A percentile compares a stretch with the other conserved stretches of the same genome.
Conservation (phyloP, 306 rosid species). For the Lablab purpureus region DNA sequence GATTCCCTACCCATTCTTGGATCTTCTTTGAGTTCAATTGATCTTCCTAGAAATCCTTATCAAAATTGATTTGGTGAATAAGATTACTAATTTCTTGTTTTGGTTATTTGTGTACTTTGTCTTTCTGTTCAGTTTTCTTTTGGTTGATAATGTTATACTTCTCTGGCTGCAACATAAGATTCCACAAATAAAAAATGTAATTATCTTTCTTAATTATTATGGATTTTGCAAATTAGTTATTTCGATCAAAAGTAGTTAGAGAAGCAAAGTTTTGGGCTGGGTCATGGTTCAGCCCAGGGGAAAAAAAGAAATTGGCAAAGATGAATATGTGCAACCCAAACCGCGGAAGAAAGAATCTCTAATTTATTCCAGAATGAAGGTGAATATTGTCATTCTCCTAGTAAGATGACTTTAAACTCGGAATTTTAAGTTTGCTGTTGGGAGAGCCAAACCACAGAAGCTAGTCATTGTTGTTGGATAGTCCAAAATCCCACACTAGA, state of each 20-base stretch:
- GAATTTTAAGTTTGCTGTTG: not conserved
- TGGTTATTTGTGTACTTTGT: conserved; percentile 6
- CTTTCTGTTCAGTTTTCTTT: not conserved
- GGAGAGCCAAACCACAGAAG: not conserved
- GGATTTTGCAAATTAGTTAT: not conserved
- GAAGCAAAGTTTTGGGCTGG: not conserved
- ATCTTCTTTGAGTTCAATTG: no score
- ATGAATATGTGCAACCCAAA: not conserved
- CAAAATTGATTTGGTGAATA: conserved; percentile 8
- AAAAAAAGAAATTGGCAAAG: not conserved
- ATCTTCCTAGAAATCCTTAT: no score
- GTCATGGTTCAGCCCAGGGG: not conserved
- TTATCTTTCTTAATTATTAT: not conserved
- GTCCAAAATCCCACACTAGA: not conserved
- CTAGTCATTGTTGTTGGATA: not conserved
- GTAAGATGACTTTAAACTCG: not conserved
- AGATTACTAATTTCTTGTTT: not conserved
- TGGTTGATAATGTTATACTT: not conserved
- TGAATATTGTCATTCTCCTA: not conserved
- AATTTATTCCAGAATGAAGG: not conserved
- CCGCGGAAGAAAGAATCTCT: not conserved
- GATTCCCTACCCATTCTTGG: no score
- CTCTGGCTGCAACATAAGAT: not conserved
- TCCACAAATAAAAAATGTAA: not conserved
- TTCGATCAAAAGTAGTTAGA: not conserved